These are phyloP conservation scores for Colletotrichum brevisporum DNA, from an alignment of 2,329 filamentous ascomycete genomes.

Conservation along the genomic window DNA sequence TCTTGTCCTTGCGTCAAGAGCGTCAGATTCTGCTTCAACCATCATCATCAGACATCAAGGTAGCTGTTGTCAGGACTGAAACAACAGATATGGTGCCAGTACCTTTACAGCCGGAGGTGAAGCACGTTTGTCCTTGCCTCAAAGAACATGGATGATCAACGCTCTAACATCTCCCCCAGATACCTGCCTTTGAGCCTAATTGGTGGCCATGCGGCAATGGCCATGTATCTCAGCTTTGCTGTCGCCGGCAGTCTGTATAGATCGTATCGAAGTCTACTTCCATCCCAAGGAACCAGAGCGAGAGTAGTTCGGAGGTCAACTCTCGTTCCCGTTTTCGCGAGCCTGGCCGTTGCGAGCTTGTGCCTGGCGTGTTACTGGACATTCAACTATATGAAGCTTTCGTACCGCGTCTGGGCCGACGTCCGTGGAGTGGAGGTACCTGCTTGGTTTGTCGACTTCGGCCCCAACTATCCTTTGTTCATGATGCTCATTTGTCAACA, in stretches of 20 bases:
- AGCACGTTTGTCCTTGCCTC: constrained; percentile 34
- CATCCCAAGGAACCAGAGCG: constrained; percentile 53
- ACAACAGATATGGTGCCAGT: constrained; percentile 45
- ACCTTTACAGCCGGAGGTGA: constrained; percentile 43
- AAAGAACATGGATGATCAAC: neutral
- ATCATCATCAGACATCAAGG: neutral
- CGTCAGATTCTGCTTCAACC: neutral
- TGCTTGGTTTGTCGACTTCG: constrained; percentile 47
- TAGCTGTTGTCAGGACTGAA: neutral
- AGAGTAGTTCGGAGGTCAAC: constrained; percentile 47
- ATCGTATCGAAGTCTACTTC: constrained; percentile 47
- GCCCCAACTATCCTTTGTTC: constrained; percentile 20
- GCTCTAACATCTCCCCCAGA: constrained; percentile 40
- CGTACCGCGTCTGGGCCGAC: constrained; percentile 66
- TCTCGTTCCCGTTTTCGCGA: constrained; percentile 55
- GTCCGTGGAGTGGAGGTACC: constrained; percentile 56
- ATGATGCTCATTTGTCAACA: constrained; percentile 5
- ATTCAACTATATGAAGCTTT: constrained; percentile 58
- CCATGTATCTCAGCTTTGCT: constrained; percentile 41
- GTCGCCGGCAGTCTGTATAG: constrained; percentile 45
- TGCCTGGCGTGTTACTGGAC: constrained; percentile 59
- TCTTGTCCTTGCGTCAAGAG: neutral
- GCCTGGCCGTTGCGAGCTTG: constrained; percentile 62
- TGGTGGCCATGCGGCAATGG: constrained; percentile 42
- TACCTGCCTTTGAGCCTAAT: constrained; percentile 39